Conservation (phyloP, 1,284 basidiomycete species). For the Anthracocystis setariae region DNA sequence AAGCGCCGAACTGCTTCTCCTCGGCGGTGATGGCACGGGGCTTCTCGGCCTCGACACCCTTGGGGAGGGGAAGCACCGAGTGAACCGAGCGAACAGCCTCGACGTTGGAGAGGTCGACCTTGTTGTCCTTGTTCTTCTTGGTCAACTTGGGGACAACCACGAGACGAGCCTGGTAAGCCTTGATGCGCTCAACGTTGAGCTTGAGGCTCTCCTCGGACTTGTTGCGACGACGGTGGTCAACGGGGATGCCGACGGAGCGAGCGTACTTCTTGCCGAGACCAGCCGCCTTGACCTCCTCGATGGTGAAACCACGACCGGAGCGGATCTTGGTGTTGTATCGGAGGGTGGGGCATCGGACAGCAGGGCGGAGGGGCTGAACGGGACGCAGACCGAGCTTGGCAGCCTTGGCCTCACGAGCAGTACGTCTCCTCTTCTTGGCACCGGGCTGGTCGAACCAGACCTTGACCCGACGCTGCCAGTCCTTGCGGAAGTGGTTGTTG, state of each 20-base stretch:
- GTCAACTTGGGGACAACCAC: constrained; percentile 83
- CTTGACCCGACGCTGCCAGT: constrained; percentile 82
- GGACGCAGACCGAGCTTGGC: constrained; percentile 91
- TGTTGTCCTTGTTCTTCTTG: constrained; percentile 90
- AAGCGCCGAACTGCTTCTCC: constrained; percentile 85
- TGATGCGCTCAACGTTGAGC: constrained; percentile 92
- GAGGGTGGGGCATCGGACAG: constrained; percentile 94
- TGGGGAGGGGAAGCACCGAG: constrained; percentile 72
- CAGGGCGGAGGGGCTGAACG: constrained; percentile 89
- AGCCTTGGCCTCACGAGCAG: constrained; percentile 90
- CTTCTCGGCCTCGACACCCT: constrained; percentile 77
- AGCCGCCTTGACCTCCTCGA: constrained; percentile 94
- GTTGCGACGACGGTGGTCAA: constrained; percentile 97
- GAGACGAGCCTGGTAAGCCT: constrained; percentile 84
- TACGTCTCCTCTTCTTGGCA: constrained; percentile 94
- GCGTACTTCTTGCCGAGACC: constrained; percentile 96
- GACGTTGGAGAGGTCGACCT: constrained; percentile 80
- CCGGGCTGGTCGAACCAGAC: constrained; percentile 99
- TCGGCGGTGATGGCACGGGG: constrained; percentile 93
- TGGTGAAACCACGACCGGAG: constrained; percentile 95
- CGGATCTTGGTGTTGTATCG: constrained; percentile 99
- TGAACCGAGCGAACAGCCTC: constrained; percentile 76
- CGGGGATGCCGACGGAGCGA: constrained; percentile 88
- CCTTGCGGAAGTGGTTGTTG: constrained; percentile 94
- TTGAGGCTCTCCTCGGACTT: constrained; percentile 96